These are phyloP conservation scores for Aureobasidium lini DNA, from an alignment of 2,329 filamentous ascomycete genomes.

Conservation along the genomic window DNA sequence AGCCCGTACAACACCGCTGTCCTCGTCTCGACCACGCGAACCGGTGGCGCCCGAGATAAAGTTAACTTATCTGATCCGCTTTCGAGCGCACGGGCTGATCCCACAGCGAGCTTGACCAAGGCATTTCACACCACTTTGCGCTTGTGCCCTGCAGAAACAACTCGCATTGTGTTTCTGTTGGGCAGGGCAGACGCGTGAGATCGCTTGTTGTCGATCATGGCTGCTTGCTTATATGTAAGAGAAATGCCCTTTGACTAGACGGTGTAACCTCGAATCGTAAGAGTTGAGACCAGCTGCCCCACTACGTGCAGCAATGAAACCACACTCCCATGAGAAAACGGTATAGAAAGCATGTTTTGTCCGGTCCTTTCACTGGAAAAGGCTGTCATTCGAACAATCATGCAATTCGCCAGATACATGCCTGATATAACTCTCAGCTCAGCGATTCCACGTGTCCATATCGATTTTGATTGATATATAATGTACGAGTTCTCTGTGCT, in stretches of 20 bases:
- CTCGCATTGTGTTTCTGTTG: not conserved
- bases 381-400: no score
- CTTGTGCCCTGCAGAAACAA: not conserved
- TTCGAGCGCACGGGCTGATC: not conserved
- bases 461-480: not conserved
- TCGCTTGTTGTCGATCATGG: not conserved
- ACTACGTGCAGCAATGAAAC: no score
- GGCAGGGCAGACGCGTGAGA: not conserved
- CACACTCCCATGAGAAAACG: not conserved
- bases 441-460: not conserved
- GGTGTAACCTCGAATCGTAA: not conserved
- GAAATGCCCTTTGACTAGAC: no score
- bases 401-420: no score
- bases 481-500: not conserved
- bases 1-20: not conserved
- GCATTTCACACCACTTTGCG: not conserved
- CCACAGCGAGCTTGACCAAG: not conserved
- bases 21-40: not conserved
- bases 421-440: no score
- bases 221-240: not conserved
- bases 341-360: not conserved
- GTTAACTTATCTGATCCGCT: slow-evolving; percentile 17
- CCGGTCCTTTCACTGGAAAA: not conserved
- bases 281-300: not conserved
- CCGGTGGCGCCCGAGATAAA: slow-evolving; percentile 7